Evolutionary conservation across 805 yeast species (phyloP).

Genomic region (Myxozyma nipponensis): DNA sequence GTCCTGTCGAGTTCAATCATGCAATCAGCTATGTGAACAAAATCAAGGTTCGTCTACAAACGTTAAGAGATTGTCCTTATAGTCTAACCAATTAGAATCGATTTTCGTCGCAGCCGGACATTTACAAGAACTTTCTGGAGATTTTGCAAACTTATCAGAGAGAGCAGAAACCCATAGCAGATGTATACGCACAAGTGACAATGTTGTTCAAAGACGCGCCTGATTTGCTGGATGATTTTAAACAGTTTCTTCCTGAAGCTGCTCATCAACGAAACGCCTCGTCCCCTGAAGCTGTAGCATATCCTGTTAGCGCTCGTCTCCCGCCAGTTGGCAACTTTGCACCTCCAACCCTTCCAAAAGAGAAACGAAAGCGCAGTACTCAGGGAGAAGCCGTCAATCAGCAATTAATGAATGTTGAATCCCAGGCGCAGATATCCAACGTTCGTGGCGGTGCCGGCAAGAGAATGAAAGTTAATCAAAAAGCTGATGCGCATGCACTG

Average conservation of each 20-base stretch:
- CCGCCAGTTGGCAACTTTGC: conserved; percentile 91
- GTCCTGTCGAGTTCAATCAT: conserved; percentile 92
- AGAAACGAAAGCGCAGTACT: conserved; percentile 30
- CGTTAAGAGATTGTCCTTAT: background rate
- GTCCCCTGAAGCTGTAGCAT: conserved; percentile 30
- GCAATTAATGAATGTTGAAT: conserved; percentile 2
- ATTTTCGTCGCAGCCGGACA: conserved; percentile 90
- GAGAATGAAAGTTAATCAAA: conserved; percentile 22
- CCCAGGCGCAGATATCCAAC: conserved; percentile 9
- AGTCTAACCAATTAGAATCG: conserved; percentile 47
- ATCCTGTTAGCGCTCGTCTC: conserved; percentile 45
- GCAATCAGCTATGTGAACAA: conserved; percentile 95
- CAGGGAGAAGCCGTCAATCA: background rate
- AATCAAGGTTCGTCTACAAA: conserved; percentile 50
- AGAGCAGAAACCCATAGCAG: conserved; percentile 91
- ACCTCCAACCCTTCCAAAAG: conserved; percentile 44
- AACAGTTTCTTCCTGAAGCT: conserved; percentile 89
- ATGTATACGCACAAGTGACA: conserved; percentile 92
- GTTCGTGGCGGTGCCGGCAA: conserved; percentile 17
- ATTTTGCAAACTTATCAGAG: conserved; percentile 94
- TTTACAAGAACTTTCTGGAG: conserved; percentile 90
- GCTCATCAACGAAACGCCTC: conserved; percentile 36
- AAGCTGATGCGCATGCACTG: conserved; percentile 28
- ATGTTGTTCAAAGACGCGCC: conserved; percentile 87
- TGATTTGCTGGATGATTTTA: conserved; percentile 89